phyloP scores from a whole-genome alignment of 2,329 filamentous ascomycete species.

The Colletotrichum acutatum region DNA sequence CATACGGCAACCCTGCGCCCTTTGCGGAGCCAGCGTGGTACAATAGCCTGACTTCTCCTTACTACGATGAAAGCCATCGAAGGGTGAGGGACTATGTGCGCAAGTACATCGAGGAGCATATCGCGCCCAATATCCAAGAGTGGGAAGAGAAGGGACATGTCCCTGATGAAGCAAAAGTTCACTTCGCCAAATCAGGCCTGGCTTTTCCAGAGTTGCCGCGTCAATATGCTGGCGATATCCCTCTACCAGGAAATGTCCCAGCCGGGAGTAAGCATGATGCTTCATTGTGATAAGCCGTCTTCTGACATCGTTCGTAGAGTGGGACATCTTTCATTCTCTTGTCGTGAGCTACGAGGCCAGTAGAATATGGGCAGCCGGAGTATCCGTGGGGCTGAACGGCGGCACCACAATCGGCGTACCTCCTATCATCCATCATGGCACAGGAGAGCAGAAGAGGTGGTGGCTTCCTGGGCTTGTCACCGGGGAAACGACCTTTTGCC shows the following conservation, averaged over 20 bases:
- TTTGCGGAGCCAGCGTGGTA: conserved; percentile 43
- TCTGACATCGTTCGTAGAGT: conserved; percentile 57
- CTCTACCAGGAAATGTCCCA: not conserved
- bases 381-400: conserved; percentile 66
- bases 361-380: conserved; percentile 62
- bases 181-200: conserved; percentile 52
- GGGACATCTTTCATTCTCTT: conserved; percentile 67
- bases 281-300: no score
- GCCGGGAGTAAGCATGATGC: not conserved
- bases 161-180: conserved; percentile 51
- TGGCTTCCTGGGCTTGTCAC: conserved; percentile 69
- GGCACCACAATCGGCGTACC: conserved; percentile 72
- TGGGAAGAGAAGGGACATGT: conserved; percentile 71
- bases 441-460: conserved; percentile 64
- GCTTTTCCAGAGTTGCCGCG: conserved; percentile 47
- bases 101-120: conserved; percentile 66
- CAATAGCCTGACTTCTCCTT: conserved; percentile 52
- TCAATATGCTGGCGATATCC: conserved; percentile 40
- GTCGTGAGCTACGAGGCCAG: conserved; percentile 66
- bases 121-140: conserved; percentile 68
- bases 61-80: conserved; percentile 72
- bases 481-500: conserved; percentile 69
- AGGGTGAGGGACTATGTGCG: conserved; percentile 65
- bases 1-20: conserved; percentile 6
- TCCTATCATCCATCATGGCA: conserved; percentile 71